These are phyloP conservation scores for Zygosaccharomyces pseudobailii DNA, from an alignment of 1,139 yeast species.

Conservation along the genomic window DNA sequence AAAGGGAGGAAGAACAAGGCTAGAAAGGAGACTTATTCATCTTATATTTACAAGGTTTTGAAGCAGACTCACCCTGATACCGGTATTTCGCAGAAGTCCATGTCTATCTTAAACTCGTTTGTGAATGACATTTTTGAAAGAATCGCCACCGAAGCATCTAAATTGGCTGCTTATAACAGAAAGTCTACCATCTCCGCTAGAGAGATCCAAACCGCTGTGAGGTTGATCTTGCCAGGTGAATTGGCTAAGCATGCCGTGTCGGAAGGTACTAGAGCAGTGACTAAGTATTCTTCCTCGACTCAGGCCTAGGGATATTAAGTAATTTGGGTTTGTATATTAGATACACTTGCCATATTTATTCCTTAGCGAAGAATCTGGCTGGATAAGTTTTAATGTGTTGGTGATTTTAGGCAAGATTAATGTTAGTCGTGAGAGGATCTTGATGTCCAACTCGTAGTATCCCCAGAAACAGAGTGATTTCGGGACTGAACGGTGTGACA, in stretches of 20 bases:
- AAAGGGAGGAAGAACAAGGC: constrained; percentile 93
- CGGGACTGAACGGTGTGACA: too few species aligned
- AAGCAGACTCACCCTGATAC: constrained; percentile 99
- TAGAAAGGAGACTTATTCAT: constrained; percentile 98
- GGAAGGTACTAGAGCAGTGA: constrained; percentile 99
- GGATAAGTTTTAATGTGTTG: neutral
- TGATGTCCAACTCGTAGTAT: too few species aligned
- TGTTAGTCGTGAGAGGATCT: neutral
- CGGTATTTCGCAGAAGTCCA: constrained; percentile 98
- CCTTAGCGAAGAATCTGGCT: neutral
- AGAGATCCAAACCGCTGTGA: constrained; percentile 98
- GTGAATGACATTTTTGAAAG: constrained; percentile 95
- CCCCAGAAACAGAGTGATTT: too few species aligned
- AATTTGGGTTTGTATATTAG: constrained; percentile 1
- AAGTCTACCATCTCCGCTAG: constrained; percentile 98
- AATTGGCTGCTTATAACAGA: constrained; percentile 99
- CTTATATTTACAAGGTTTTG: constrained; percentile 97
- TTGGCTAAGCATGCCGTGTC: constrained; percentile 99
- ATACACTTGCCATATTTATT: neutral
- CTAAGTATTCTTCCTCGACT: constrained; percentile 89
- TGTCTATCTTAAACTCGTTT: constrained; percentile 98
- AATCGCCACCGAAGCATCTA: constrained; percentile 97
- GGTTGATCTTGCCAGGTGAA: constrained; percentile 99
- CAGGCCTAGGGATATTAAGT: constrained; percentile 35
- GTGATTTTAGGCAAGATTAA: neutral